phyloP scores from a whole-genome alignment of 176 grass and related monocot genomes.

The Oryza longistaminata region DNA sequence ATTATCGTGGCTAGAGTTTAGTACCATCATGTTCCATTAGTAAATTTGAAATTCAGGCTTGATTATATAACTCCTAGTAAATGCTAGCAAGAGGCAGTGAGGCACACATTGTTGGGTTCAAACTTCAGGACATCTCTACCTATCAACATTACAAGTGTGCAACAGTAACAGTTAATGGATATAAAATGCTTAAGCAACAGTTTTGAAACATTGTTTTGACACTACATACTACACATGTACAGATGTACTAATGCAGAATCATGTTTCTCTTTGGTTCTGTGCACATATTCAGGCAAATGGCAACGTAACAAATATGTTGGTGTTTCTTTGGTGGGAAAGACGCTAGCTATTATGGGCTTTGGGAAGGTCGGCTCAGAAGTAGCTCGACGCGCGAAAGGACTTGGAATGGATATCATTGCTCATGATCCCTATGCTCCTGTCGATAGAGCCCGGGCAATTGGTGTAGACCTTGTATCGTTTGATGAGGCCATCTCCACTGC shows the following conservation, averaged over 20 bases:
- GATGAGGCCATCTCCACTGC: constrained; percentile 76
- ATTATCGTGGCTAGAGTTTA: neutral
- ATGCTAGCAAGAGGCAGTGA: neutral
- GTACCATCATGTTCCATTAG: neutral
- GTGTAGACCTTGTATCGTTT: constrained; percentile 81
- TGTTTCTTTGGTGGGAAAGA: constrained; percentile 86
- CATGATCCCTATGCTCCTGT: constrained; percentile 86
- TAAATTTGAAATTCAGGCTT: neutral
- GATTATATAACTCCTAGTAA: neutral
- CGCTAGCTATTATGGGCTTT: constrained; percentile 83
- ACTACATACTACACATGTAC: neutral
- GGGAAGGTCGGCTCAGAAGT: constrained; percentile 94
- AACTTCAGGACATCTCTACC: neutral
- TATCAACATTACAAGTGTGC: neutral
- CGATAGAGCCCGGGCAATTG: constrained; percentile 78
- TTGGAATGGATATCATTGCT: constrained; percentile 75
- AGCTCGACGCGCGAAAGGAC: constrained; percentile 77
- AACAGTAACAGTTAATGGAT: neutral
- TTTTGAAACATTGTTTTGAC: neutral
- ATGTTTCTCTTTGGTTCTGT: neutral
- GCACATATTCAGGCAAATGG: constrained; percentile 71
- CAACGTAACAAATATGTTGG: constrained; percentile 75
- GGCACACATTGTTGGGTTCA: neutral
- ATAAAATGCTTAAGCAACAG: neutral
- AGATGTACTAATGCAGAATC: constrained; percentile 7